Percentiles rank a stretch among this genome's conserved stretches.
phyloP scores from a whole-genome alignment of 2,329 filamentous ascomycete species.

The Neospermospora avenae region DNA sequence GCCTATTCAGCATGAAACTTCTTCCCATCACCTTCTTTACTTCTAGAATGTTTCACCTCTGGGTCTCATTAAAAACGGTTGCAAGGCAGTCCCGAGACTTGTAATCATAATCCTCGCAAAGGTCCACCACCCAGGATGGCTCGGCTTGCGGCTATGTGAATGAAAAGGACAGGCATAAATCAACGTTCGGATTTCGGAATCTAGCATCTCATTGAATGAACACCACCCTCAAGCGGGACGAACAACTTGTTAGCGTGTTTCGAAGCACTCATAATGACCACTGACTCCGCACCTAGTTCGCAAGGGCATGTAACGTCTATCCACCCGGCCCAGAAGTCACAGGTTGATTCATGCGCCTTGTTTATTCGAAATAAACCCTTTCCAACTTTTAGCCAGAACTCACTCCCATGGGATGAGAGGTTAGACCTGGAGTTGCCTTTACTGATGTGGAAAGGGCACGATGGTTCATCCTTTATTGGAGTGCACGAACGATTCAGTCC shows the following conservation, averaged over 20 bases:
- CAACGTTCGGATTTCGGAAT: not conserved
- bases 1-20: conserved; percentile 4
- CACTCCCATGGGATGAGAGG: no score
- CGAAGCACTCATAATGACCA: no score
- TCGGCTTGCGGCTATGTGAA: not conserved
- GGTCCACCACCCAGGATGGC: not conserved
- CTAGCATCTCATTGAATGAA: not conserved
- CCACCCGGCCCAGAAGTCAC: not conserved
- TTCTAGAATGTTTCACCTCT: conserved; percentile 19
- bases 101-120: conserved; percentile 4
- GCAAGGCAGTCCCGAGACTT: not conserved
- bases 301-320: no score
- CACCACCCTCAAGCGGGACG: no score
- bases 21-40: not conserved
- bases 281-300: no score
- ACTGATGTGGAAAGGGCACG: not conserved
- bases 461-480: not conserved
- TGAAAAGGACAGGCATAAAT: no score
- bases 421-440: not conserved
- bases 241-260: no score
- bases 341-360: conserved; percentile 4
- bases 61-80: no score
- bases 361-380: no score
- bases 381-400: no score
- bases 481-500: not conserved